These are phyloP conservation scores for Pseudopediastrum boryanum DNA, from an alignment of 139 green algal genomes.

Conservation along the genomic window DNA sequence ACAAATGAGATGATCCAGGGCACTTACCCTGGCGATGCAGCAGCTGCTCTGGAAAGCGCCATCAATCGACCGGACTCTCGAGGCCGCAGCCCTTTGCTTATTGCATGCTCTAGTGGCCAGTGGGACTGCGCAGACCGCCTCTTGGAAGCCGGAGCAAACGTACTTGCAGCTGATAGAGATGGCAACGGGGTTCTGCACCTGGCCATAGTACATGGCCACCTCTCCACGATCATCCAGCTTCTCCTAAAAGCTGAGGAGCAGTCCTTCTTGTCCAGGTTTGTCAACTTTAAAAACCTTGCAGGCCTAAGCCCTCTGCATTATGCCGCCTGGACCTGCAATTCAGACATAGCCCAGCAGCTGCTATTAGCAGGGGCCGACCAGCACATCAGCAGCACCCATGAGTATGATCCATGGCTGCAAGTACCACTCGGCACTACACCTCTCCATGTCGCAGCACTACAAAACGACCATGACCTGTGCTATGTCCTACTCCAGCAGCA, in stretches of 20 bases:
- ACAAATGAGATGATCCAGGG: neutral
- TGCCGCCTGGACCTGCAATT: neutral
- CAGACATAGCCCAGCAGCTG: neutral
- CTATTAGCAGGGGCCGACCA: neutral
- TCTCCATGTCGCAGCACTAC: neutral
- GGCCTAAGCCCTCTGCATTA: slow-evolving; percentile 21
- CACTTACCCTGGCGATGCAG: neutral
- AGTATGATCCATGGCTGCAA: slow-evolving; percentile 8
- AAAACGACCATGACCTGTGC: neutral
- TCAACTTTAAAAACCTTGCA: slow-evolving; percentile 7
- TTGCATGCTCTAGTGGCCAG: neutral
- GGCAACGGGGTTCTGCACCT: slow-evolving; percentile 10
- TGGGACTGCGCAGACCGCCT: neutral
- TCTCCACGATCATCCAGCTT: neutral
- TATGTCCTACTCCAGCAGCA: neutral
- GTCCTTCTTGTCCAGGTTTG: neutral
- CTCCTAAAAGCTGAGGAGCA: slow-evolving; percentile 5
- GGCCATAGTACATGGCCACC: neutral
- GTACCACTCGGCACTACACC: neutral
- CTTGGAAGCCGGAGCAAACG: neutral
- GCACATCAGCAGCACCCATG: neutral
- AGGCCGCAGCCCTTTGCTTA: neutral
- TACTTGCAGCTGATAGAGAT: slow-evolving; percentile 1
- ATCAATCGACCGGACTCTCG: neutral
- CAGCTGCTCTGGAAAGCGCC: neutral